Evolutionary conservation across 257 asterid genomes (phyloP).

Genomic region (Nicotiana noctiflora): DNA sequence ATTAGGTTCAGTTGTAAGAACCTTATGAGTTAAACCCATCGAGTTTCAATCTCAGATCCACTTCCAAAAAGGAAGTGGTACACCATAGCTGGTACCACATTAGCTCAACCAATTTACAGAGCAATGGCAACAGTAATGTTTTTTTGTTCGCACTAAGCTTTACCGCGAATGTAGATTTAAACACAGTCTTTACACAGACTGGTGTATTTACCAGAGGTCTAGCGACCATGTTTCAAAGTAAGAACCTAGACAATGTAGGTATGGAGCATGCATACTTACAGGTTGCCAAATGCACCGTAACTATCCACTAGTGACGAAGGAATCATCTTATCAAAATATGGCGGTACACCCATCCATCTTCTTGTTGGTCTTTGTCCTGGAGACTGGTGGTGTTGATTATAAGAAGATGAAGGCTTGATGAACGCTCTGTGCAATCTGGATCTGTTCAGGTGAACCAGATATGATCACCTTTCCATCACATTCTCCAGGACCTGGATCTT

Average conservation of each 20-base stretch:
- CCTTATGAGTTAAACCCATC: background rate
- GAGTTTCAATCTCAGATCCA: background rate
- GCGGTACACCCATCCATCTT: background rate
- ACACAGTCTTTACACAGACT: background rate
- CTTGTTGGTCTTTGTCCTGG: background rate
- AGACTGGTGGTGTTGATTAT: background rate
- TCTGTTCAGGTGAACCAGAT: constrained; percentile 36
- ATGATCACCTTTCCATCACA: constrained; percentile 40
- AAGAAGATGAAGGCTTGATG: constrained; percentile 43
- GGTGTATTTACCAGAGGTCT: background rate
- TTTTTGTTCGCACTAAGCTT: background rate
- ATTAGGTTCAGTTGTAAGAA: background rate
- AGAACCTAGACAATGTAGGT: background rate
- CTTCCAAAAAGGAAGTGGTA: background rate
- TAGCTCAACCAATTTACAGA: background rate
- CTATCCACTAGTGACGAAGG: background rate
- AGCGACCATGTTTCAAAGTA: background rate
- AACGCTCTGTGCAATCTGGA: constrained; percentile 41
- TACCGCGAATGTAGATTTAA: background rate
- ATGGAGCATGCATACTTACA: constrained; percentile 8
- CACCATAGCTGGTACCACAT: background rate
- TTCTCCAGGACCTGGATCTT: constrained; percentile 37
- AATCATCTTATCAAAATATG: background rate
- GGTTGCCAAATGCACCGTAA: background rate
- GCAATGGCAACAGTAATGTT: background rate